Evolutionary conservation across 257 asterid species (phyloP), one percentile per base, ranked within the genome.

Genomic region (Solanum bulbocastanum): DNA sequence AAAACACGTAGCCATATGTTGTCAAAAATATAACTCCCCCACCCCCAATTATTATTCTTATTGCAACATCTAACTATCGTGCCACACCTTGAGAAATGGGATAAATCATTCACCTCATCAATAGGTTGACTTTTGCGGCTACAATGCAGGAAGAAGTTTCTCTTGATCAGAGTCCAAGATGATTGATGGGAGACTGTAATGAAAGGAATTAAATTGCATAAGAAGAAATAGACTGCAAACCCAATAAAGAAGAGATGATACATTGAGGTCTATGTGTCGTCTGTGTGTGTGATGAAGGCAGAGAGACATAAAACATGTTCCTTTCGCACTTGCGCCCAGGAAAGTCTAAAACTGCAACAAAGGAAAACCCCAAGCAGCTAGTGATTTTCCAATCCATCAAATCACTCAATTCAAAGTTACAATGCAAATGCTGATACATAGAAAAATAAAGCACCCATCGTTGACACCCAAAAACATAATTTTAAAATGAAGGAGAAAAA

Each of bases 61-160:
- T 49, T 81, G 40, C 69, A 46, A 81, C 42, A 49, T 46, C 85
- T 49, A 81, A 49, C 69, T 20, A 30, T 18, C 69, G 56, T 49
- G 85, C 40, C 68, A 32, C 68, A 18, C 69, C 30, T 16, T 62
- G 68, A 81, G 69, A 49, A 81, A 33, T 2, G 85, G 85, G 30
- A 90, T 83, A 72, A 89, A 60, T 88, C 65, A 87, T 56, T 89
- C 88, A 93, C 99, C 95, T 96, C 99, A 84, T 95, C 99, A 74
- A 96, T 95, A 69, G 93, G 88, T 90, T 94, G 98, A 81, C 89
- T 93, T 91, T 96, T 95, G 88, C 96, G 96, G 87, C 90, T 93
- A 69, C 98, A 96, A 81, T 92, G 95, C 90, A 91, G 94, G 92
- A 94, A 93, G 89, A 91, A 66, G 88, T 94, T 95, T 85, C 95